phyloP scores from a whole-genome alignment of 2,329 filamentous ascomycete species.

The Nectriaceae sp. region DNA sequence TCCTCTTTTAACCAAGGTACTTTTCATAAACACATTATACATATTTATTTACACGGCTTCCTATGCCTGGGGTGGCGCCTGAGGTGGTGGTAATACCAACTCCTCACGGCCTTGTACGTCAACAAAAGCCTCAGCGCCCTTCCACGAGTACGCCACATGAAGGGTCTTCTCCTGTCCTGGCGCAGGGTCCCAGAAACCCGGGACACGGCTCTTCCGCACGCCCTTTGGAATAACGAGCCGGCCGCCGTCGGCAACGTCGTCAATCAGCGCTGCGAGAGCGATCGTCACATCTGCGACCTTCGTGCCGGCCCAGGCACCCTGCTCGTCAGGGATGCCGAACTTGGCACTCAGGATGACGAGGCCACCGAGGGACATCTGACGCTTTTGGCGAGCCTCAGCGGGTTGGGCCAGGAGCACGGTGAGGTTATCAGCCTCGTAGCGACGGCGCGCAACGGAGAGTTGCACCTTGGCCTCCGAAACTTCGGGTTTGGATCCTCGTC shows the following conservation, averaged over 20 bases:
- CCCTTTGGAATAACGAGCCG: conserved; percentile 41
- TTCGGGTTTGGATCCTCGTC: conserved; percentile 9
- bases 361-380: conserved; percentile 35
- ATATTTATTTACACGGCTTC: not conserved
- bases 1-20: too few species aligned
- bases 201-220: conserved; percentile 44
- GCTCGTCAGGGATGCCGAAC: conserved; percentile 42
- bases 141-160: conserved; percentile 47
- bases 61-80: not conserved
- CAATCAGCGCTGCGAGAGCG: conserved; percentile 47
- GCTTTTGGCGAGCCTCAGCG: conserved; percentile 41
- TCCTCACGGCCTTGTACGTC: conserved; percentile 25
- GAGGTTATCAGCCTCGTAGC: conserved; percentile 48
- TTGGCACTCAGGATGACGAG: conserved; percentile 53
- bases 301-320: conserved; percentile 36
- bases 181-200: conserved; percentile 55
- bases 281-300: conserved; percentile 53
- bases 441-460: conserved; percentile 34
- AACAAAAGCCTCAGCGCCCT: conserved; percentile 29
- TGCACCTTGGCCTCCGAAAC: conserved; percentile 16
- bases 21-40: not conserved
- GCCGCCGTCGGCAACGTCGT: conserved; percentile 26
- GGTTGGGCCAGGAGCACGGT: conserved; percentile 43
- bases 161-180: conserved; percentile 47
- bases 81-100: conserved; percentile 24